These are phyloP conservation scores for Fusarium nurragi DNA, from an alignment of 2,329 filamentous ascomycete species.

Conservation along the genomic window DNA sequence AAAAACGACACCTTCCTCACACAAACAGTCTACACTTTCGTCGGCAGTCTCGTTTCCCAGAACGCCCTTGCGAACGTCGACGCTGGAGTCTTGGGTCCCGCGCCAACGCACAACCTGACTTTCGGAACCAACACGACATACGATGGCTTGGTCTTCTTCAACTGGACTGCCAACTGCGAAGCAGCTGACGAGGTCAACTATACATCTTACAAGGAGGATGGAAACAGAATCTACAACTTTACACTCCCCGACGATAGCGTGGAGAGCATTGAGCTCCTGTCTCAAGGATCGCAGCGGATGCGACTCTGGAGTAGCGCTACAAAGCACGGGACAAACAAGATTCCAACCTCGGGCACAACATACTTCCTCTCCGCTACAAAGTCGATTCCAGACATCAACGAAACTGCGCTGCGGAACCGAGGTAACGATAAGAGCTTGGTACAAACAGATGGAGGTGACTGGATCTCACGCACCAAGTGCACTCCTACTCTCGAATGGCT, in stretches of 20 bases:
- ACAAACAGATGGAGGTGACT: conserved; percentile 23
- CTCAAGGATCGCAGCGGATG: conserved; percentile 13
- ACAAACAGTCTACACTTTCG: conserved; percentile 31
- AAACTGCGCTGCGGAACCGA: conserved; percentile 15
- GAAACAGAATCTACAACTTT: conserved; percentile 34
- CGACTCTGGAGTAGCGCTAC: conserved; percentile 27
- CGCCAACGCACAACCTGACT: conserved; percentile 32
- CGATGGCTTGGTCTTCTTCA: conserved; percentile 29
- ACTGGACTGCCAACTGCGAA: conserved; percentile 33
- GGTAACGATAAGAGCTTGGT: conserved; percentile 29
- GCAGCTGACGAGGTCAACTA: conserved; percentile 33
- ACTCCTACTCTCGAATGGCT: conserved; percentile 29
- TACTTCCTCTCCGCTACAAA: conserved; percentile 32
- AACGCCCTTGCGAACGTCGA: conserved; percentile 34
- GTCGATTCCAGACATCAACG: conserved; percentile 29
- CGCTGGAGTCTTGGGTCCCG: conserved; percentile 27
- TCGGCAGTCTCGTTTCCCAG: conserved; percentile 34
- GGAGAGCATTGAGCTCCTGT: conserved; percentile 24
- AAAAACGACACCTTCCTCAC: conserved; percentile 32
- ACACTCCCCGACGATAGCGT: conserved; percentile 23
- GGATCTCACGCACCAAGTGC: conserved; percentile 34
- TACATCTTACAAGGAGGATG: conserved; percentile 4
- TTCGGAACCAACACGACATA: conserved; percentile 34
- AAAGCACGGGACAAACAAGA: neutral
- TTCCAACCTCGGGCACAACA: conserved; percentile 16